Percentiles rank a stretch among this genome's conserved stretches.
These are phyloP conservation scores for Dryadomyces quercus-mongolicae DNA, from an alignment of 2,329 filamentous ascomycete genomes.

Conservation along the genomic window DNA sequence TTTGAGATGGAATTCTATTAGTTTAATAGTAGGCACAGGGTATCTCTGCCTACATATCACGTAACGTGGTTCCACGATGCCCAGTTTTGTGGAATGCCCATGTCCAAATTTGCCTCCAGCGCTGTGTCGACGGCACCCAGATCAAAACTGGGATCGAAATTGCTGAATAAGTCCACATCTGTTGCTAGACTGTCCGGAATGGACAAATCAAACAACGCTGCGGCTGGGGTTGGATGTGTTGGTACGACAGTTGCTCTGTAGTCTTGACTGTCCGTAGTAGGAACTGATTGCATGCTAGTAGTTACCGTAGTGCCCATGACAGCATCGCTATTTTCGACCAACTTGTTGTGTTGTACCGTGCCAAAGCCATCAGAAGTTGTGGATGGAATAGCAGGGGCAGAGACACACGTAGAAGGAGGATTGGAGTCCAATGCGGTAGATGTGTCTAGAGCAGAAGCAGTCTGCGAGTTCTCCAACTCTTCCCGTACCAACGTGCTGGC, in stretches of 20 bases:
- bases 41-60: background rate
- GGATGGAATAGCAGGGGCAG: background rate
- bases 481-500: constrained; percentile 26
- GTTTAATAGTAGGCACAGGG: background rate
- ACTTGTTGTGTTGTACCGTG: background rate
- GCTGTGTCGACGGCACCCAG: constrained; percentile 41
- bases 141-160: constrained; percentile 43
- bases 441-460: background rate
- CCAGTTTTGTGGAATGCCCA: constrained; percentile 41
- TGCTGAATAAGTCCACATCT: constrained; percentile 40
- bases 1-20: background rate
- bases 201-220: constrained; percentile 13
- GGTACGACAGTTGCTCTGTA: background rate
- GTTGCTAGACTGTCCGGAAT: constrained; percentile 24
- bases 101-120: constrained; percentile 41
- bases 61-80: constrained; percentile 11
- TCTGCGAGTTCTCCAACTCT: constrained; percentile 4
- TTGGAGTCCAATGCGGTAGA: background rate
- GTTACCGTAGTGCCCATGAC: background rate
- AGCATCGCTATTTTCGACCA: background rate
- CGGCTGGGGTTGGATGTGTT: background rate
- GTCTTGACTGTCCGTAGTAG: background rate
- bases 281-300: background rate
- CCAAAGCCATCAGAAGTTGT: background rate
- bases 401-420: background rate